Evolutionary conservation across 805 yeast genomes (phyloP), one percentile per base, ranked within the genome.

Genomic region (Suhomyces prunicola): DNA sequence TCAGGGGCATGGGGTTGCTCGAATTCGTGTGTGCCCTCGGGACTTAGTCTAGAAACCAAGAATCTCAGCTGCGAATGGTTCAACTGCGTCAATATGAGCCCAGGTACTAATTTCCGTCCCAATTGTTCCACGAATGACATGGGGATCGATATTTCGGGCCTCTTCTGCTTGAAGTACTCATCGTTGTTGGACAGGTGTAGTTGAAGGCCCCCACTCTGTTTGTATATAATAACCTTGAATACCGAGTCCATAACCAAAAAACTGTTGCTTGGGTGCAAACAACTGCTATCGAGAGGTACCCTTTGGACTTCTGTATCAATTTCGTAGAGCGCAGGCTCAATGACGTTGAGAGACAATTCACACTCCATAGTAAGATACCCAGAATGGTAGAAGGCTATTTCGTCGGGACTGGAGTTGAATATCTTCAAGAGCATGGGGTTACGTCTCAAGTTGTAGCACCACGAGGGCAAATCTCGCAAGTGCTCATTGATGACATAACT

Each of bases 391-490:
- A 56, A 68, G 12, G 79, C 74, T n/a, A 79, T 73, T 57, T 76
- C 80, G 51, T 77, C 81, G 0, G 80, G 81, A 48, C 75, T 70
- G 9, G 74, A 67, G 54, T 76, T 76, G 59, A 74, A 75, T 3
- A 72, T 68, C 40, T 66, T 60, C 7, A 75, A 57, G 27, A 77
- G 66, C 31, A 68, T 71, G 4, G 70, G 72, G 48, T 72, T 72
- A 49, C 68, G 64, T 47, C 76, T 59, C 50, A 76, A 63, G 50
- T 67, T 60, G 51, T 72, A 75, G 2, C 70, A 59, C 48, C 68
- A 62, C 13, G 64, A 52, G 1, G 78, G 75, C 13, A 76, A 50
- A 0, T 55, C 46, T 5, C 55, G 57, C 42, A 72, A 72, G 49
- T 59, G 55, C 44, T 62, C 71, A 47, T 66, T 61, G n/a, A 70